These are phyloP conservation scores for Jatropha podagrica DNA, from an alignment of 441 rosid genomes.

Conservation along the genomic window DNA sequence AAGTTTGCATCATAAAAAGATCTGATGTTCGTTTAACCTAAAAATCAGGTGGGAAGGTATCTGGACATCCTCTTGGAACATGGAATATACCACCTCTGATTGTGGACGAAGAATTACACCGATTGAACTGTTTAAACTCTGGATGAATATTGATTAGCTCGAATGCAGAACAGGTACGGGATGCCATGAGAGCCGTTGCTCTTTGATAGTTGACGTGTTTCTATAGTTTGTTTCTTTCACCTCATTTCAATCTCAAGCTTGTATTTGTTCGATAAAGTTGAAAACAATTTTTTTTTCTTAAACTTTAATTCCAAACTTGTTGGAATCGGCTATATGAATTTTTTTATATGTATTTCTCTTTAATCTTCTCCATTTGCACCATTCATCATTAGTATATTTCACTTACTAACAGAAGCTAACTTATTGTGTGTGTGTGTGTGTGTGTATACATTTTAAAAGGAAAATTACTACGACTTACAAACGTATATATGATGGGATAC, in stretches of 20 bases:
- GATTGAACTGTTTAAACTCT: constrained; percentile 25
- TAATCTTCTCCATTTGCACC: too few relatives aligned
- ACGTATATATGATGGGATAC: too few relatives aligned
- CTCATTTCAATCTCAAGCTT: not conserved
- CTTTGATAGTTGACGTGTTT: not conserved
- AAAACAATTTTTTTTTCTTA: too few relatives aligned
- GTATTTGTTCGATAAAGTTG: too few relatives aligned
- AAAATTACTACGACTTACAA: too few relatives aligned
- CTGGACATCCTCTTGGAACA: constrained; percentile 64
- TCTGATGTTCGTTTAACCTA: not conserved
- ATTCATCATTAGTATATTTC: too few relatives aligned
- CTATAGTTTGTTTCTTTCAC: not conserved
- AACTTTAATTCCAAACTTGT: too few relatives aligned
- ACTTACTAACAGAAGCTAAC: too few relatives aligned
- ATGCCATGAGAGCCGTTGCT: not conserved
- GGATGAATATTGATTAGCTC: not conserved
- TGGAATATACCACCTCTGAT: constrained; percentile 78
- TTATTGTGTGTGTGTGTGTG: too few relatives aligned
- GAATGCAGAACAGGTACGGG: not conserved
- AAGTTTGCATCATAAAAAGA: not conserved
- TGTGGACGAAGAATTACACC: constrained; percentile 58
- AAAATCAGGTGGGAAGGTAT: constrained; percentile 51
- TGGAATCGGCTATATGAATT: too few relatives aligned
- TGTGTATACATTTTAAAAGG: too few relatives aligned
- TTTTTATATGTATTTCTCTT: too few relatives aligned